Percentiles rank a stretch among this genome's conserved stretches.
These are phyloP conservation scores for Bipolaris sorokiniana DNA, from an alignment of 2,329 filamentous ascomycete species.

Conservation along the genomic window DNA sequence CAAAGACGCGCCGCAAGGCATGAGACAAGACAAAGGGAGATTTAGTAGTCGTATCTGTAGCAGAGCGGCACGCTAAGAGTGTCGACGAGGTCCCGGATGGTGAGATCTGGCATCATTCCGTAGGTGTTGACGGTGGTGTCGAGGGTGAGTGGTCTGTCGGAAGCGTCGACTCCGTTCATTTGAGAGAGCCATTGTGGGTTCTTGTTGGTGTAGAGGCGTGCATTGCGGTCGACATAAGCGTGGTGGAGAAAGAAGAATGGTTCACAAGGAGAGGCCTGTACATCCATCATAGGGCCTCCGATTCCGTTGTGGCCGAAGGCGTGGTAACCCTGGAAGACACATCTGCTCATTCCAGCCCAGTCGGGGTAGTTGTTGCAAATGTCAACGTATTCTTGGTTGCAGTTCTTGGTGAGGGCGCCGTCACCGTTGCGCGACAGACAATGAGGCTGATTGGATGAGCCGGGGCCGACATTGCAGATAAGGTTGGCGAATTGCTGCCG, in stretches of 20 bases:
- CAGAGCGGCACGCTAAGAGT: slow-evolving; percentile 34
- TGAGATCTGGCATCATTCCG: slow-evolving; percentile 35
- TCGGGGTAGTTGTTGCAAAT: slow-evolving; percentile 32
- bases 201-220: slow-evolving; percentile 58
- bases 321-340: slow-evolving; percentile 40
- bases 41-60: slow-evolving; percentile 48
- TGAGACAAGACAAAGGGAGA: neutral
- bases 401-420: slow-evolving; percentile 33
- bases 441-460: slow-evolving; percentile 34
- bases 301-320: slow-evolving; percentile 47
- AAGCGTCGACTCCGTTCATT: slow-evolving; percentile 51
- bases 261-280: slow-evolving; percentile 43
- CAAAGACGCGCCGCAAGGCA: neutral
- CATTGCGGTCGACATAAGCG: slow-evolving; percentile 57
- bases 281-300: slow-evolving; percentile 44
- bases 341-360: slow-evolving; percentile 40
- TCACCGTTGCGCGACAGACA: slow-evolving; percentile 43
- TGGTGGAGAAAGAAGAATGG: slow-evolving; percentile 59
- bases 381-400: slow-evolving; percentile 35
- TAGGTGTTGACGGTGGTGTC: slow-evolving; percentile 38
- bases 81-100: slow-evolving; percentile 41
- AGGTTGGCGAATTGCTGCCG: slow-evolving; percentile 42
- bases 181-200: slow-evolving; percentile 29
- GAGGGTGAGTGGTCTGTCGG: slow-evolving; percentile 32
- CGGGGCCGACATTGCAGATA: slow-evolving; percentile 41